phyloP scores from a whole-genome alignment of 257 asterid species.

The Solanum stenotomum region DNA sequence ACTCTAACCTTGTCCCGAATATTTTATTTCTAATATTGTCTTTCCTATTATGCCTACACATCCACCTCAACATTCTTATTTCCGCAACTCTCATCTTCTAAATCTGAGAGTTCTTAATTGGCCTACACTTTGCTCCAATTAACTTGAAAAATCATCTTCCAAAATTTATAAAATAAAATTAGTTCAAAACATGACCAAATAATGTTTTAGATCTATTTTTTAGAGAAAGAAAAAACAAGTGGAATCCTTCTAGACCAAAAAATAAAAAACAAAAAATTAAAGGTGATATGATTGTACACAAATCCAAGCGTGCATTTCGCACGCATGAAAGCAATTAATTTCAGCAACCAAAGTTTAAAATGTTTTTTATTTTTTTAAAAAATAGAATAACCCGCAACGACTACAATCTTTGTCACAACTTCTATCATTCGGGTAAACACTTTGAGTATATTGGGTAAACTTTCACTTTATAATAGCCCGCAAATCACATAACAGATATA shows the following conservation, averaged over 20 bases:
- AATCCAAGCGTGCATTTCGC: slow-evolving; percentile 8
- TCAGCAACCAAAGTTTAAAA: background rate
- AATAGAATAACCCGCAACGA: too few relatives aligned
- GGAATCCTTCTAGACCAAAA: background rate
- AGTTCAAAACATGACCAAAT: background rate
- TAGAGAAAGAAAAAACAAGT: background rate
- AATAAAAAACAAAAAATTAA: background rate
- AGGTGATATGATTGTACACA: background rate
- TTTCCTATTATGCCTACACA: too few relatives aligned
- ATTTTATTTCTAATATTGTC: background rate
- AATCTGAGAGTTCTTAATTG: background rate
- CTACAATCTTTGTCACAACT: too few relatives aligned
- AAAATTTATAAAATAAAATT: too few relatives aligned
- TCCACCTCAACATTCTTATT: background rate
- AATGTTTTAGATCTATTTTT: too few relatives aligned
- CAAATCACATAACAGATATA: too few relatives aligned
- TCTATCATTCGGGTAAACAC: too few relatives aligned
- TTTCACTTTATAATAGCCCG: too few relatives aligned
- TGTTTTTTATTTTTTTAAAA: background rate
- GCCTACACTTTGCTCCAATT: background rate
- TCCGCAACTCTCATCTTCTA: too few relatives aligned
- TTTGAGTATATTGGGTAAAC: fast-evolving
- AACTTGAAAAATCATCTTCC: background rate
- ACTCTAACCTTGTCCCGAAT: background rate
- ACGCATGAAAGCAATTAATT: slow-evolving; percentile 2